Evolutionary conservation across 495 filamentous ascomycete species (phyloP), one percentile per base, ranked within the genome.

Genomic region (Cryomyces minteri): DNA sequence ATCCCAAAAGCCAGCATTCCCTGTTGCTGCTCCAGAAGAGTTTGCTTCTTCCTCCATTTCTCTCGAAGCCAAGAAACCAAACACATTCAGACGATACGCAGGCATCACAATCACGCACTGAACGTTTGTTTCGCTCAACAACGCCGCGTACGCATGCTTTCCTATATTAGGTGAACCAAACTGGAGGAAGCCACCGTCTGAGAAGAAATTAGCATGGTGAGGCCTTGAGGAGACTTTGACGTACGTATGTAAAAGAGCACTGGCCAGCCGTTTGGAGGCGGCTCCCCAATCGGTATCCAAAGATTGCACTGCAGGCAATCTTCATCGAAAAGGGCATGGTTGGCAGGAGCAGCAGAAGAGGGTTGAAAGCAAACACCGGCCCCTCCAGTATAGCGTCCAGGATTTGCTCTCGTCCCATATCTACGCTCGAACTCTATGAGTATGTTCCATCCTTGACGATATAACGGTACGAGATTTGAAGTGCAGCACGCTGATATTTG

Each of bases 131-230:
- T 62, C 58, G 28, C 48, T 54, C 31, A 62, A 40, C 14, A 65
- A 50, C 5, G 54, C 47, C 2, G 49, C 38, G 5, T 11, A 29
- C 40, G 25, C 28, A 38, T 54, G 46, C 30, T 58, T 51, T 5
- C 39, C 48, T 30, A 57, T 51, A 47, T 75, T 74, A 0, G 73
- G 62, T 2, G 54, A 56, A 12, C 73, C 73, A 31, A 69, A 68
- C 55, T 77, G 73, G 5, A 77, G 63, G 59, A 70, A 77, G 5
- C 73, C 73, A 32, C 73, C 73, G 52, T 77, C 64, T 52, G 8
- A 28, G 6, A 28, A 38, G 33, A 31, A 4, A 38, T 38, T 9
- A 48, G 30, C 31, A 43, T 49, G 11, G 3, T 36, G 28, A 25
- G 18, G 18, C 1, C 10, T 39, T 30, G 48, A 11, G 31, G 25